Percentiles rank a stretch among this genome's conserved stretches.
phyloP scores from a whole-genome alignment of 495 filamentous ascomycete genomes.

The Podospora bellae-mahoneyi region DNA sequence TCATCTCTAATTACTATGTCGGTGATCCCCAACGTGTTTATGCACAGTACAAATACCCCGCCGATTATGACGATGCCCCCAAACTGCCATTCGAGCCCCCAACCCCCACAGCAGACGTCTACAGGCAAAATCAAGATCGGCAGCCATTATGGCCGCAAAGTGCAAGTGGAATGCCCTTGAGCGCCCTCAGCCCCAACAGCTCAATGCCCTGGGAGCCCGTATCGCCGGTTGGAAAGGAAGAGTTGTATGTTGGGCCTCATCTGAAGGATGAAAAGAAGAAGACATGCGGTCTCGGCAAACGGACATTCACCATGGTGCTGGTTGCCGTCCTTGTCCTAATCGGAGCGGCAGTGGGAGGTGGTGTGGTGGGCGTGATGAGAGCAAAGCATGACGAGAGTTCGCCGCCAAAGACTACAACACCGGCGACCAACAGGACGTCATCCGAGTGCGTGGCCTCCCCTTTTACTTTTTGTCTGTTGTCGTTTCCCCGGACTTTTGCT shows the following conservation, averaged over 20 bases:
- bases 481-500: background rate
- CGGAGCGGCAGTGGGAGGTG: conserved; percentile 28
- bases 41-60: conserved; percentile 28
- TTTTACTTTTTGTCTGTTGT: background rate
- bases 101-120: background rate
- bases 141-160: background rate
- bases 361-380: conserved; percentile 24
- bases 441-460: background rate
- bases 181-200: conserved; percentile 13
- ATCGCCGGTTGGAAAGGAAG: background rate
- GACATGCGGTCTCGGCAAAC: conserved; percentile 27
- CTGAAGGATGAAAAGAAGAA: conserved; percentile 9
- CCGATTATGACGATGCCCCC: conserved; percentile 25
- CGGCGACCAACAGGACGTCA: background rate
- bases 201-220: conserved; percentile 24
- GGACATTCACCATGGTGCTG: conserved; percentile 26
- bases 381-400: background rate
- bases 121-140: background rate
- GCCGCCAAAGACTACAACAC: conserved; percentile 2
- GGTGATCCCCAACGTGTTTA: conserved; percentile 8
- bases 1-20: background rate
- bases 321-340: conserved; percentile 23
- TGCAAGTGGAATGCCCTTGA: background rate
- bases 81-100: conserved; percentile 21
- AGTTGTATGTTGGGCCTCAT: background rate